These are phyloP conservation scores for Ceratocystis lukuohia DNA, from an alignment of 2,329 filamentous ascomycete genomes.

Conservation along the genomic window DNA sequence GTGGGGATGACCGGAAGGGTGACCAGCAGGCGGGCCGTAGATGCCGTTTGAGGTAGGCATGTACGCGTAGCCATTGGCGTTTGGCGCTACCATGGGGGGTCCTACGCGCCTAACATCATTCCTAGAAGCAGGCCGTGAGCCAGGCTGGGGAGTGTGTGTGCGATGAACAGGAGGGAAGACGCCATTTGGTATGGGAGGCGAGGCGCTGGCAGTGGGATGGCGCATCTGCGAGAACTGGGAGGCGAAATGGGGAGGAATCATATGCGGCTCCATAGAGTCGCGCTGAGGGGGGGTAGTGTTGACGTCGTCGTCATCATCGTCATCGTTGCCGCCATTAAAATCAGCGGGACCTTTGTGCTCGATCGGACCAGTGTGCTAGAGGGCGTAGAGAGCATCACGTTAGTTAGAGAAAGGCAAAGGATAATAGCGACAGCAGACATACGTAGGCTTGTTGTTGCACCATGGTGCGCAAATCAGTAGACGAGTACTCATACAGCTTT, in stretches of 20 bases:
- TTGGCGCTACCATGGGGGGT: slow-evolving; percentile 22
- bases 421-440: slow-evolving; percentile 30
- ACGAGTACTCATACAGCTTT: slow-evolving; percentile 97
- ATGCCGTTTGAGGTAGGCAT: slow-evolving; percentile 21
- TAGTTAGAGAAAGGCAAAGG: slow-evolving; percentile 17
- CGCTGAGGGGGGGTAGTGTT: slow-evolving; percentile 59
- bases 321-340: slow-evolving; percentile 77
- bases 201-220: slow-evolving; percentile 71
- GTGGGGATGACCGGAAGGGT: slow-evolving; percentile 12
- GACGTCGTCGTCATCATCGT: slow-evolving; percentile 69
- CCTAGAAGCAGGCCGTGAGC: slow-evolving; percentile 23
- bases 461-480: slow-evolving; percentile 81
- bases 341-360: slow-evolving; percentile 93
- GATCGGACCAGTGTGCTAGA: slow-evolving; percentile 76
- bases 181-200: slow-evolving; percentile 73
- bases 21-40: slow-evolving; percentile 24
- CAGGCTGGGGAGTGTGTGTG: slow-evolving; percentile 23
- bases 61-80: slow-evolving; percentile 22
- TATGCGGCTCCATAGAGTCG: slow-evolving; percentile 44
- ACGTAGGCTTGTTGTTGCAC: slow-evolving; percentile 84
- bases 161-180: slow-evolving; percentile 32
- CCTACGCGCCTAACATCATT: slow-evolving; percentile 28
- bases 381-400: slow-evolving; percentile 10
- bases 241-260: slow-evolving; percentile 59
- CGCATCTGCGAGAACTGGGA: slow-evolving; percentile 68